A percentile compares a stretch with the other conserved stretches of the same genome.
Evolutionary conservation across 2,329 filamentous ascomycete species (phyloP).

Genomic region (Chaetomium sp.): DNA sequence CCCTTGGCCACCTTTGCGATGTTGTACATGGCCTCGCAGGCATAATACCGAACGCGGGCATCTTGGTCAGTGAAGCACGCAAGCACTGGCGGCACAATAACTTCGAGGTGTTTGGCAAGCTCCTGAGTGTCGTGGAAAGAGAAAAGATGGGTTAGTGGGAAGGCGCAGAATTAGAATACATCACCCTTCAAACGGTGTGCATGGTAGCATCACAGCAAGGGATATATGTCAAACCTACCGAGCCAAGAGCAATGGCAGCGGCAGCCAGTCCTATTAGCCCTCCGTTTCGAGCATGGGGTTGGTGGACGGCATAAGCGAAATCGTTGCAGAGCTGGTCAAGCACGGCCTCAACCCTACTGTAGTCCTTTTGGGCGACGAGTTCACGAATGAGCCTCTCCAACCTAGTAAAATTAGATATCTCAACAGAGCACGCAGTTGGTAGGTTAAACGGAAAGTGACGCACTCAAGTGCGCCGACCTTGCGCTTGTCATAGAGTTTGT

Average conservation of each 20-base stretch:
- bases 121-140: constrained; percentile 51
- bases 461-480: constrained; percentile 96
- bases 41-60: constrained; percentile 94
- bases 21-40: constrained; percentile 99
- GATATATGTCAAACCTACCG: constrained; percentile 51
- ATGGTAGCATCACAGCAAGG: neutral
- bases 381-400: constrained; percentile 89
- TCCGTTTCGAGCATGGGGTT: constrained; percentile 92
- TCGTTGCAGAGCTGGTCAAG: constrained; percentile 96
- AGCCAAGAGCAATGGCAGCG: constrained; percentile 87
- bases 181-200: neutral
- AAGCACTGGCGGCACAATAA: constrained; percentile 92
- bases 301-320: constrained; percentile 94
- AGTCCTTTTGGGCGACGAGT: constrained; percentile 67
- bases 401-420: constrained; percentile 39
- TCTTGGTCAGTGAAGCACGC: constrained; percentile 98
- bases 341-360: constrained; percentile 74
- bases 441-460: constrained; percentile 29
- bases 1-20: constrained; percentile 99
- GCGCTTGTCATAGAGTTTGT: constrained; percentile 98
- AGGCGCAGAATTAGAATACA: neutral
- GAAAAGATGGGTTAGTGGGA: constrained; percentile 8
- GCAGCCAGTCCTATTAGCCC: constrained; percentile 92
- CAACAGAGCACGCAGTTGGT: neutral
- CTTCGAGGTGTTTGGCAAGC: constrained; percentile 81